A percentile compares a stretch with the other conserved stretches of the same genome.
Evolutionary conservation across 78 protist species (phyloP).

Genomic region (Dictyostelium brefeldianum): DNA sequence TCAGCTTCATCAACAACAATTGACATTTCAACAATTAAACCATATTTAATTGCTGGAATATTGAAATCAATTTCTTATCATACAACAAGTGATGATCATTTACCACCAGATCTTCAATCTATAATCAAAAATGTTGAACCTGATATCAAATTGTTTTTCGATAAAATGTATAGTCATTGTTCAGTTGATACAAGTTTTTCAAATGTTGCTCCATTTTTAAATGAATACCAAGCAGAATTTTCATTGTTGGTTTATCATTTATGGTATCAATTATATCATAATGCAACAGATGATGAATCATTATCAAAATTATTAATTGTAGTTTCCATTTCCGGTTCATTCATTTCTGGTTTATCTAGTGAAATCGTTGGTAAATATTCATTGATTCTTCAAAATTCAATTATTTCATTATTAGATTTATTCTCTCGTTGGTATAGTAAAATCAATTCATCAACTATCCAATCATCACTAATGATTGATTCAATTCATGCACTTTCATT

Average conservation of each 20-base stretch:
- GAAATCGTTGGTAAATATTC: neutral
- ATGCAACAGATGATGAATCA: slow-evolving; percentile 1
- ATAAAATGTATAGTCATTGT: slow-evolving; percentile 6
- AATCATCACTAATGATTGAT: neutral
- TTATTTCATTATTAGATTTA: slow-evolving; percentile 27
- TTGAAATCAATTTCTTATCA: slow-evolving; percentile 3
- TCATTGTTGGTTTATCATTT: neutral
- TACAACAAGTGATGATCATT: neutral
- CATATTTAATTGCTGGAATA: slow-evolving; percentile 6
- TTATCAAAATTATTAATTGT: neutral
- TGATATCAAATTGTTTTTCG: neutral
- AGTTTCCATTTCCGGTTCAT: slow-evolving; percentile 4
- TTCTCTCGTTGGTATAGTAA: slow-evolving; percentile 15
- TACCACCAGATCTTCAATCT: slow-evolving; percentile 9
- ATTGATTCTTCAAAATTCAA: slow-evolving; percentile 11
- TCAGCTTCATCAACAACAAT: neutral
- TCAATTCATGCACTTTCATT: slow-evolving; percentile 9
- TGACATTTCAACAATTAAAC: slow-evolving; percentile 4
- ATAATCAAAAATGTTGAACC: neutral
- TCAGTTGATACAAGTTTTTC: neutral
- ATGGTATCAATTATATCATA: slow-evolving; percentile 12
- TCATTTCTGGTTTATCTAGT: neutral
- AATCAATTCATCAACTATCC: neutral
- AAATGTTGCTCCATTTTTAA: neutral
- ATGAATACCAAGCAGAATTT: slow-evolving; percentile 19